Conservation (phyloP, 768 basidiomycete genomes). For the Pleurotus cornucopiae region DNA sequence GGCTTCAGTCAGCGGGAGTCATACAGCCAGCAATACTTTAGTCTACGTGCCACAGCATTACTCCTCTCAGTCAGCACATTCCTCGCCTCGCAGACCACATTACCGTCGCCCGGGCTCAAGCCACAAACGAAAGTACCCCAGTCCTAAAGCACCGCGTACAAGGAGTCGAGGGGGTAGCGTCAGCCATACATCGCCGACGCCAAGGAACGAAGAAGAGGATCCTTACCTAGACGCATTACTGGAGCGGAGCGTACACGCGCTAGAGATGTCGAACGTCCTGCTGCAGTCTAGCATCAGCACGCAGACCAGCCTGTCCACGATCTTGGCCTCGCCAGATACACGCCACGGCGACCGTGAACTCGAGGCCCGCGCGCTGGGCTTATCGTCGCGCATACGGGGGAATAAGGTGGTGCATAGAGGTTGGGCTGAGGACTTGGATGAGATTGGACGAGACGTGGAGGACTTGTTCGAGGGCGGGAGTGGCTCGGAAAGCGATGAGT, state of each 20-base stretch:
- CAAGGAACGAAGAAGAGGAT: constrained; percentile 33
- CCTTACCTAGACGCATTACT: constrained; percentile 73
- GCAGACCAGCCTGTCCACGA: constrained; percentile 45
- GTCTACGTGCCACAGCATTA: constrained; percentile 23
- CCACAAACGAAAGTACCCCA: constrained; percentile 19
- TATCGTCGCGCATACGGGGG: constrained; percentile 48
- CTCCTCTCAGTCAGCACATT: constrained; percentile 22
- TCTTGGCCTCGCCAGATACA: constrained; percentile 39
- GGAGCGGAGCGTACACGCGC: constrained; percentile 77
- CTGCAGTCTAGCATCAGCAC: constrained; percentile 74
- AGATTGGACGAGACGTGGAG: constrained; percentile 62
- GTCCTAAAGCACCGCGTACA: constrained; percentile 27
- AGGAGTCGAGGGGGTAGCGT: constrained; percentile 11
- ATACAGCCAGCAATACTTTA: constrained; percentile 7
- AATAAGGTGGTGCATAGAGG: constrained; percentile 40
- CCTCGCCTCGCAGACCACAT: constrained; percentile 1
- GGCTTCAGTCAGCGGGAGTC: constrained; percentile 12
- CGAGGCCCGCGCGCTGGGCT: constrained; percentile 44
- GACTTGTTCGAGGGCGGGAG: constrained; percentile 39
- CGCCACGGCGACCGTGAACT: constrained; percentile 40
- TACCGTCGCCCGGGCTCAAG: constrained; percentile 27
- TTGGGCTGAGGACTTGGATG: constrained; percentile 69
- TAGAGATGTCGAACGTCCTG: constrained; percentile 81
- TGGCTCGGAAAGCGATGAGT: constrained; percentile 7
- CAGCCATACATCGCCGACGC: constrained; percentile 11